phyloP scores from a whole-genome alignment of 2,329 filamentous ascomycete species.

The Fusarium sp. region DNA sequence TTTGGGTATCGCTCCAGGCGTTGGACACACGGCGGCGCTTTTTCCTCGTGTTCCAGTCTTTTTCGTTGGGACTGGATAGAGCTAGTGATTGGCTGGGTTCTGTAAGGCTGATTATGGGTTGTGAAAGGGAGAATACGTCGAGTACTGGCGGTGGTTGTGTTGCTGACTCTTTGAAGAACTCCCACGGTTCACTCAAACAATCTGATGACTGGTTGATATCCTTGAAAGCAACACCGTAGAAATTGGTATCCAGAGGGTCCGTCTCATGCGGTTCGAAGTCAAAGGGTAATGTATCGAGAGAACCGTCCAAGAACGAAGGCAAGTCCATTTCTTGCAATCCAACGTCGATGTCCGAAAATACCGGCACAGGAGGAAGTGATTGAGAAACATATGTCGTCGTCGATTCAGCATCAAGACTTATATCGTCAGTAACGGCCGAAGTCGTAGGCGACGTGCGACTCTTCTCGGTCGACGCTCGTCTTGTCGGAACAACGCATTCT shows the following conservation, averaged over 20 bases:
- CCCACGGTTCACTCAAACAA: neutral
- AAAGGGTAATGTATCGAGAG: conserved; percentile 4
- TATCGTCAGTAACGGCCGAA: neutral
- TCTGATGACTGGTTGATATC: neutral
- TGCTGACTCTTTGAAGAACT: conserved; percentile 7
- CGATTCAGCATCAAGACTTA: conserved; percentile 1
- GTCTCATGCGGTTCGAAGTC: neutral
- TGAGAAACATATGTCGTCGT: conserved; percentile 8
- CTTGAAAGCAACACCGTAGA: conserved; percentile 7
- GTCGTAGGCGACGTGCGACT: neutral
- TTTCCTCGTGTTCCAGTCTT: conserved; percentile 12
- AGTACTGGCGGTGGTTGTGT: neutral
- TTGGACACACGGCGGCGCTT: conserved; percentile 9
- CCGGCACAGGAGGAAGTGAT: conserved; percentile 5
- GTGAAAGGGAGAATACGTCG: neutral
- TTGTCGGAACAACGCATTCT: conserved; percentile 13
- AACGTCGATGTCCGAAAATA: neutral
- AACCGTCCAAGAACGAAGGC: conserved; percentile 3
- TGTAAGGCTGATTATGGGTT: neutral
- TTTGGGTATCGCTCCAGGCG: conserved; percentile 14
- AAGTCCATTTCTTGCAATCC: neutral
- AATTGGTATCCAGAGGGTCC: neutral
- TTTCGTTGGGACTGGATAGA: neutral
- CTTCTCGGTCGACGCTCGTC: conserved; percentile 2
- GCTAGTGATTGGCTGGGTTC: conserved; percentile 7